Percentiles rank a stretch among this genome's conserved stretches.
Conservation (phyloP, 179 eudicot genomes). For the Beta corolliflora region DNA sequence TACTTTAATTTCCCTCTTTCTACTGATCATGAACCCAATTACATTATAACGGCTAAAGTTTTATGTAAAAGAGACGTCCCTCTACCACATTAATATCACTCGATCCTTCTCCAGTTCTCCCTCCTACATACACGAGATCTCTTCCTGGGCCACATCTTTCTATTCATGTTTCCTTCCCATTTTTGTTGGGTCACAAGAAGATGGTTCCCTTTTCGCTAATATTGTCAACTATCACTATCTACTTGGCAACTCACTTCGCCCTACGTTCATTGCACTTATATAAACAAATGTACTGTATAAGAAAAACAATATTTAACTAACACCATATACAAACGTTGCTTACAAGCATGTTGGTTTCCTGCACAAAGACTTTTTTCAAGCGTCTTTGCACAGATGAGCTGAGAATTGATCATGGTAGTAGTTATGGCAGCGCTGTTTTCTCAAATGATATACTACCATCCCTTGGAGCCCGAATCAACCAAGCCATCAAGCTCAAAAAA, state of each 20-base stretch:
- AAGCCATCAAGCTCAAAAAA: conserved; percentile 47
- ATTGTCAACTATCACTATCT: background rate
- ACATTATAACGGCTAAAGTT: background rate
- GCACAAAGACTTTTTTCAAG: conserved; percentile 37
- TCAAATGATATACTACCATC: conserved; percentile 66
- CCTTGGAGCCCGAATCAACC: conserved; percentile 72
- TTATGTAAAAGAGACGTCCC: conserved; percentile 12
- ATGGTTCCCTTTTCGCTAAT: conserved; percentile 28
- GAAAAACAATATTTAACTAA: background rate
- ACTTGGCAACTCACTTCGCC: background rate
- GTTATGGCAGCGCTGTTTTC: conserved; percentile 45
- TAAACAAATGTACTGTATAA: background rate
- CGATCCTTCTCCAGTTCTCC: background rate
- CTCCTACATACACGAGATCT: background rate
- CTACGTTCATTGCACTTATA: background rate
- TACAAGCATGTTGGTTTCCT: conserved; percentile 40
- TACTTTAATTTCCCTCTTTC: background rate
- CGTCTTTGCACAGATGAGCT: conserved; percentile 47
- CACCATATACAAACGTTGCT: conserved; percentile 8
- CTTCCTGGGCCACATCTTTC: conserved; percentile 19
- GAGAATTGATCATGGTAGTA: conserved; percentile 22
- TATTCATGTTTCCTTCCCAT: conserved; percentile 17
- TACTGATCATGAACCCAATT: background rate
- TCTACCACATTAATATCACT: conserved; percentile 7
- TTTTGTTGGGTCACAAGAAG: conserved; percentile 25